These are phyloP conservation scores for Suhomyces bolitotheri DNA, from an alignment of 1,139 yeast species.

Conservation along the genomic window DNA sequence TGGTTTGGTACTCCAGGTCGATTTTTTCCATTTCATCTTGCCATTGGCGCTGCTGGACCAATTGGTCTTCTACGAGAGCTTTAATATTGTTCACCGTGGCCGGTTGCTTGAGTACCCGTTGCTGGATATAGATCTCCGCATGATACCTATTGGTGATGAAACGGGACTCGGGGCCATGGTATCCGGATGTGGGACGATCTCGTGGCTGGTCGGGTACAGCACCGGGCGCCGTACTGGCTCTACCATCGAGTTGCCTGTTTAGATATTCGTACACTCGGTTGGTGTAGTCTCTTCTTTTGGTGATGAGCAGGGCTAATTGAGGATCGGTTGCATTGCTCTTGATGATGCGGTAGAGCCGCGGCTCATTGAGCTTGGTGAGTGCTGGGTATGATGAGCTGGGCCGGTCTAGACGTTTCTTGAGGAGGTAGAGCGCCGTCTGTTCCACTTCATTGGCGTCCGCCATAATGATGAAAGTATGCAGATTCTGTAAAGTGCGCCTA, in stretches of 20 bases:
- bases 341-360: slow-evolving; percentile 5
- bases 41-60: slow-evolving; percentile 20
- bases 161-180: slow-evolving; percentile 16
- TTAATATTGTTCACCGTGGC: slow-evolving; percentile 4
- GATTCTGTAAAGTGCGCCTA: too few relatives aligned
- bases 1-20: slow-evolving; percentile 12
- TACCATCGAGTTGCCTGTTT: slow-evolving; percentile 9
- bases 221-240: background rate
- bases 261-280: slow-evolving; percentile 16
- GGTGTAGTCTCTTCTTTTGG: slow-evolving; percentile 18
- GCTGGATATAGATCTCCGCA: slow-evolving; percentile 20
- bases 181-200: background rate
- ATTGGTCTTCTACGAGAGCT: slow-evolving; percentile 19
- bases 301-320: slow-evolving; percentile 14
- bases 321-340: slow-evolving; percentile 12
- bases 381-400: slow-evolving; percentile 9
- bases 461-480: slow-evolving; percentile 1
- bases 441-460: slow-evolving; percentile 12
- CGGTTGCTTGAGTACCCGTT: slow-evolving; percentile 8
- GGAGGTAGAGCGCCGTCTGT: slow-evolving; percentile 14
- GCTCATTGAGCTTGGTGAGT: slow-evolving; percentile 10
- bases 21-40: slow-evolving; percentile 17
- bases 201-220: background rate
- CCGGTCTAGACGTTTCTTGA: slow-evolving; percentile 10
- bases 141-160: slow-evolving; percentile 24